Evolutionary conservation across 2,329 filamentous ascomycete species (phyloP), one percentile per base, ranked within the genome.

Genomic region (Alternaria arborescens): DNA sequence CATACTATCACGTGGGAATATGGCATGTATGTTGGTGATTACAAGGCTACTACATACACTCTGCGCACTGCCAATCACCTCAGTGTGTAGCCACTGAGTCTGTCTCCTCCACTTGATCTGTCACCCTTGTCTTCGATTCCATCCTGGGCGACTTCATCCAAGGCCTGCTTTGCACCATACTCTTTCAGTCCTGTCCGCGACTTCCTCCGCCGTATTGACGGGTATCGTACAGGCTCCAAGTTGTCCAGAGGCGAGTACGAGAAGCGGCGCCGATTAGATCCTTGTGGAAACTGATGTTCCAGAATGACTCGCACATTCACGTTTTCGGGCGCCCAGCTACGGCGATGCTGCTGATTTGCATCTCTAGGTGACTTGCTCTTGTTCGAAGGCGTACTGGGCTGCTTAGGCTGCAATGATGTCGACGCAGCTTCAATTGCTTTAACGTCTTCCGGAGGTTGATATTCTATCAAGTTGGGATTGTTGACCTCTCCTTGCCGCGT

Each of bases 231-330:
- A 18, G 61, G 62, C 20, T 71, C 66, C 30, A 60, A 58, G 28
- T 55, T 58, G 52, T 55, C 61, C 5, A 60, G 10, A 16, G 69
- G 69, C 18, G 71, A 70, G 12, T 61, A 65, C 8, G 71, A 72
- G 47, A 69, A 71, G 24, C 64, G 70, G 24, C 58, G 65, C 7
- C 66, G 58, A n/a, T 64, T 55, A 12, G 60, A 40, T 8, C 57
- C 57, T 28, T 51, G 64, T 22, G 66, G 63, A 52, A 58, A 60
- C 24, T 54, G 62, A 41, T 74, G 71, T 32, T 75, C 73, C 11
- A 75, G 58, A 20, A 72, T 64, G 14, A 75, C 71, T 16, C 68
- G 70, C 8, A 75, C 69, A 40, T 73, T 73, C 34, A 75, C 56
- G 24, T 67, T 71, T 12, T 74, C 71, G 2, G 70, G 70, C 8